Conservation (phyloP, 106 monocot species). For the Allium cepa region DNA sequence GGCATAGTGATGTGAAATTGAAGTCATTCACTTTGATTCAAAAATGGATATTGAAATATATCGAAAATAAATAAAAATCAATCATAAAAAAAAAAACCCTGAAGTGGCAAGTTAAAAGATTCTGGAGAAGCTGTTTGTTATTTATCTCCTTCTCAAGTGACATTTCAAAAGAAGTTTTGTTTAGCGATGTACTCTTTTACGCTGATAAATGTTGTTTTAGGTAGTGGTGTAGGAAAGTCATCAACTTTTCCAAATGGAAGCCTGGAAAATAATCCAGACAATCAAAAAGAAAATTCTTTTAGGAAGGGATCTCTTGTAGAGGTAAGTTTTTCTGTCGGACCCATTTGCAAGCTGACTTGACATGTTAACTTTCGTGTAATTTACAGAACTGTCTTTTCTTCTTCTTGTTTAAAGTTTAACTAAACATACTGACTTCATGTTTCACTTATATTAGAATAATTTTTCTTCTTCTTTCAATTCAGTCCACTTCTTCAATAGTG, state of each 20-base stretch:
- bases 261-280: constrained; percentile 13
- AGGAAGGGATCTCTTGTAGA: constrained; percentile 62
- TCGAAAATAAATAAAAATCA: no score
- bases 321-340: constrained; percentile 25
- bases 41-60: no score
- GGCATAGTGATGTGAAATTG: no score
- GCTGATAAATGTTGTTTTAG: constrained; percentile 9
- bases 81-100: no score
- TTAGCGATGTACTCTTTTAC: neutral
- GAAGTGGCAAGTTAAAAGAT: no score
- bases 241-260: constrained; percentile 4
- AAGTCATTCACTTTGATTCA: no score
- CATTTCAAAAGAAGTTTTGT: neutral
- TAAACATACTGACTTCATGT: no score
- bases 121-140: no score
- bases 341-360: neutral
- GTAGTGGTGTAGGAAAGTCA: constrained; percentile 12
- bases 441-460: no score
- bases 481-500: no score
- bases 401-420: neutral
- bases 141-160: no score
- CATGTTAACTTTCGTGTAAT: neutral
- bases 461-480: no score
- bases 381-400: neutral
- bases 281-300: constrained; percentile 30